These are phyloP conservation scores for Dispira parvispora DNA, from an alignment of 192 early-diverging fungal genomes.

Conservation along the genomic window DNA sequence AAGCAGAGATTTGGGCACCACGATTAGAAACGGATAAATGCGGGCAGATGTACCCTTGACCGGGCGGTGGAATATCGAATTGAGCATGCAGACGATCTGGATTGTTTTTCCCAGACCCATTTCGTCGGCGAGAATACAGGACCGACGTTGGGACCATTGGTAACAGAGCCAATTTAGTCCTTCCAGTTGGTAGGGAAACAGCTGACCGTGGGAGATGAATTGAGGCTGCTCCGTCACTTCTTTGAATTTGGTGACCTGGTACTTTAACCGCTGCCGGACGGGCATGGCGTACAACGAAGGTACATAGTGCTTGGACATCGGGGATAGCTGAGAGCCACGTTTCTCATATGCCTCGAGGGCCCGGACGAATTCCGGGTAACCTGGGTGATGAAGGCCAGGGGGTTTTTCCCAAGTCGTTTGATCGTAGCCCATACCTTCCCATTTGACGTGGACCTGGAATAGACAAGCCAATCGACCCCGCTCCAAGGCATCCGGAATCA, in stretches of 20 bases:
- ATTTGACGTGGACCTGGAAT: constrained; percentile 42
- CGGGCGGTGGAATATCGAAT: constrained; percentile 37
- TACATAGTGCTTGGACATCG: constrained; percentile 15
- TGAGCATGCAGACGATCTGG: constrained; percentile 44
- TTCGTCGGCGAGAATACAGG: constrained; percentile 54
- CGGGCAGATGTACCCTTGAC: constrained; percentile 23
- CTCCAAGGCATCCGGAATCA: too few relatives aligned
- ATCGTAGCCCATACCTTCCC: constrained; percentile 34
- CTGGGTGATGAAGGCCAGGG: background rate
- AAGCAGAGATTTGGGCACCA: constrained; percentile 65
- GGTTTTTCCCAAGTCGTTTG: constrained; percentile 20
- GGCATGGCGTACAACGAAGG: constrained; percentile 19
- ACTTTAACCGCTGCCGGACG: constrained; percentile 14
- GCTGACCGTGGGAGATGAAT: constrained; percentile 31
- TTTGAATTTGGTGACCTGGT: constrained; percentile 16
- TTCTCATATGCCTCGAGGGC: constrained; percentile 6
- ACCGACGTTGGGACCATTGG: constrained; percentile 63
- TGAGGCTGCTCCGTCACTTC: constrained; percentile 36
- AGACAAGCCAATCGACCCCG: constrained; percentile 9
- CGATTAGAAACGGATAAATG: constrained; percentile 50
- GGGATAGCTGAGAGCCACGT: constrained; percentile 25
- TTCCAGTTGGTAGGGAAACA: constrained; percentile 76
- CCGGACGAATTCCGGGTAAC: constrained; percentile 9
- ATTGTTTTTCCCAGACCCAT: constrained; percentile 54
- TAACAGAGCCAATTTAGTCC: constrained; percentile 84